Conservation (phyloP, 2,329 filamentous ascomycete species). For the Phaeosphaeria sp. region DNA sequence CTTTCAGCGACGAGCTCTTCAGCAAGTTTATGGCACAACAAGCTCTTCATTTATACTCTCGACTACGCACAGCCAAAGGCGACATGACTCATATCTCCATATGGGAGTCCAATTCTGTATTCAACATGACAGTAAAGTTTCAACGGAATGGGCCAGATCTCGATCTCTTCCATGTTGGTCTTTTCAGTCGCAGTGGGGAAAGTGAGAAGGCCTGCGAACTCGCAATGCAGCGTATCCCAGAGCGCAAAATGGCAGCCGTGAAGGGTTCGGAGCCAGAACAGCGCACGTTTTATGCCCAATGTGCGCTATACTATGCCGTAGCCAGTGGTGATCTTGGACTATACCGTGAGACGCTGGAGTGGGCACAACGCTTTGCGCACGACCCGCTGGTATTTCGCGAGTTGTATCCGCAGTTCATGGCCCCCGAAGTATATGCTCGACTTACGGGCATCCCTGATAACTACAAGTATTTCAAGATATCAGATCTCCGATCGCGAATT, state of each 20-base stretch:
- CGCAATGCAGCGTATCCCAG: neutral
- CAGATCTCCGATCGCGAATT: conserved; percentile 23
- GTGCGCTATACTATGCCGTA: conserved; percentile 36
- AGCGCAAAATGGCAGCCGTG: conserved; percentile 13
- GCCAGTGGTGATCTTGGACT: conserved; percentile 42
- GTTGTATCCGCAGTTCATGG: conserved; percentile 2
- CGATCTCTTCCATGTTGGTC: conserved; percentile 1
- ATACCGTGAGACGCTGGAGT: conserved; percentile 39
- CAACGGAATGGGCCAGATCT: conserved; percentile 15
- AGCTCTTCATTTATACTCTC: conserved; percentile 26
- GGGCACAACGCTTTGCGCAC: conserved; percentile 47
- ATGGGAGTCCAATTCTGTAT: conserved; percentile 6
- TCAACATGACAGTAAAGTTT: conserved; percentile 2
- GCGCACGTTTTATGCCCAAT: conserved; percentile 36
- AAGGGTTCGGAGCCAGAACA: conserved; percentile 31
- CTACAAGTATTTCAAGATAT: neutral
- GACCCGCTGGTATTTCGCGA: conserved; percentile 32
- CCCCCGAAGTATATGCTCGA: conserved; percentile 2
- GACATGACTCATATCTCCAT: conserved; percentile 19
- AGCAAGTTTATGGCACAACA: conserved; percentile 14
- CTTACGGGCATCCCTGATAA: conserved; percentile 25
- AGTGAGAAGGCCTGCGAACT: neutral
- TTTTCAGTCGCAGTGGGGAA: neutral
- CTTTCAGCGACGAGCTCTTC: conserved; percentile 11
- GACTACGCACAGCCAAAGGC: conserved; percentile 24